Conservation (phyloP, 306 rosid species). For the Cucurbita ficifolia region DNA sequence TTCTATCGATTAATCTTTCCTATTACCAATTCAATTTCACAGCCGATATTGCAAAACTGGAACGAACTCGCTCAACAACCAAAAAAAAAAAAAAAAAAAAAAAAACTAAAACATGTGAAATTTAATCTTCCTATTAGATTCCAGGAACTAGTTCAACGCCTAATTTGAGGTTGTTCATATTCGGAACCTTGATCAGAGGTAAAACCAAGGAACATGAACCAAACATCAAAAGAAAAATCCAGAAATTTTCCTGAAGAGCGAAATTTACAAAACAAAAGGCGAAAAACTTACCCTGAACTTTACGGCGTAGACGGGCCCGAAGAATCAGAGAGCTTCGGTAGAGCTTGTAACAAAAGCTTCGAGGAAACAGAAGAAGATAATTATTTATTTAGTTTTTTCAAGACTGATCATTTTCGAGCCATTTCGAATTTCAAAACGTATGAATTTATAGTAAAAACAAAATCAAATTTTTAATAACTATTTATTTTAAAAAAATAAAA, state of each 20-base stretch:
- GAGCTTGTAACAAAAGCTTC: no score
- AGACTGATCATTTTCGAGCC: no score
- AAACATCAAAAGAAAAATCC: not conserved
- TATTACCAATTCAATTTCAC: not conserved
- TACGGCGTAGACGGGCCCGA: no score
- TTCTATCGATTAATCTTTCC: not conserved
- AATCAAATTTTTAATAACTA: no score
- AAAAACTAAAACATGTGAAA: not conserved
- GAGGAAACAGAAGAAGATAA: no score
- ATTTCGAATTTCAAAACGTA: no score
- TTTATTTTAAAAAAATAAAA: no score
- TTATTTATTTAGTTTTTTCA: no score
- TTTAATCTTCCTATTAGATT: not conserved
- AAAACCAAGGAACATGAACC: not conserved
- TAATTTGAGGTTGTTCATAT: not conserved
- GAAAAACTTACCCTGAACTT: not conserved
- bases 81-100: not conserved
- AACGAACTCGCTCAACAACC: not conserved
- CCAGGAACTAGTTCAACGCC: not conserved
- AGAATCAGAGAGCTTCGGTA: no score
- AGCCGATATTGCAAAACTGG: not conserved
- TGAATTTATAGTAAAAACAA: no score
- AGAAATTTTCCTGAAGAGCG: not conserved
- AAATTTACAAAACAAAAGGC: not conserved
- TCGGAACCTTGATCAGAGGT: not conserved